Evolutionary conservation across 345 rosid species (phyloP).

Genomic region (Pugionium dolabratum): DNA sequence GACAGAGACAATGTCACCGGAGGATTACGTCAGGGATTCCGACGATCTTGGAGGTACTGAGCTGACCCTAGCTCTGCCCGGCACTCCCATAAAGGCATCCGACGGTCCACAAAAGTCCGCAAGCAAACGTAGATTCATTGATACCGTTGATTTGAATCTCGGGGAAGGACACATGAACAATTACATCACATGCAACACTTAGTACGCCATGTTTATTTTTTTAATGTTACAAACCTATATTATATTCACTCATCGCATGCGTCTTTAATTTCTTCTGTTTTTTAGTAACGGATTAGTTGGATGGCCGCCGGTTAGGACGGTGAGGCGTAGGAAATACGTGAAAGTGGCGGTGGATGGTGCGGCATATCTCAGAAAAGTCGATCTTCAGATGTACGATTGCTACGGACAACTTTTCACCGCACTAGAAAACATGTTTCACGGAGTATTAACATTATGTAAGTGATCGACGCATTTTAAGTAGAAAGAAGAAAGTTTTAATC

Average conservation of each 20-base stretch:
- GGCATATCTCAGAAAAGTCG: constrained; percentile 69
- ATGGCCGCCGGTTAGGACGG: constrained; percentile 73
- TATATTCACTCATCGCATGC: not conserved
- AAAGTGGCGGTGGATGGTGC: constrained; percentile 81
- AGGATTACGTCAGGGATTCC: constrained; percentile 33
- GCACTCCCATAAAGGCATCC: constrained; percentile 34
- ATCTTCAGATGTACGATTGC: constrained; percentile 51
- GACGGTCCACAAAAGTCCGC: constrained; percentile 41
- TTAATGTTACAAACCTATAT: no score
- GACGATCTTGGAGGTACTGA: constrained; percentile 53
- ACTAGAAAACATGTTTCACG: constrained; percentile 59
- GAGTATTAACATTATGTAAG: constrained; percentile 50
- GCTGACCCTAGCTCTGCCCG: constrained; percentile 63
- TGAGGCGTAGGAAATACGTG: constrained; percentile 57
- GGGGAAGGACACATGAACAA: constrained; percentile 17
- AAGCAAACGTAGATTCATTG: constrained; percentile 50
- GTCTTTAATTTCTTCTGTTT: not conserved
- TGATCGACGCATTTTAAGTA: not conserved
- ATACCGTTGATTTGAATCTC: constrained; percentile 49
- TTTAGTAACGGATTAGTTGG: constrained; percentile 60
- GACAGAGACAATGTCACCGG: constrained; percentile 35
- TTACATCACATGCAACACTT: constrained; percentile 6
- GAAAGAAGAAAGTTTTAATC: not conserved
- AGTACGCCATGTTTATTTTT: constrained; percentile 17
- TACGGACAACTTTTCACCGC: constrained; percentile 52